phyloP scores from a whole-genome alignment of 2,329 filamentous ascomycete species.

The Ascosphaera apis region DNA sequence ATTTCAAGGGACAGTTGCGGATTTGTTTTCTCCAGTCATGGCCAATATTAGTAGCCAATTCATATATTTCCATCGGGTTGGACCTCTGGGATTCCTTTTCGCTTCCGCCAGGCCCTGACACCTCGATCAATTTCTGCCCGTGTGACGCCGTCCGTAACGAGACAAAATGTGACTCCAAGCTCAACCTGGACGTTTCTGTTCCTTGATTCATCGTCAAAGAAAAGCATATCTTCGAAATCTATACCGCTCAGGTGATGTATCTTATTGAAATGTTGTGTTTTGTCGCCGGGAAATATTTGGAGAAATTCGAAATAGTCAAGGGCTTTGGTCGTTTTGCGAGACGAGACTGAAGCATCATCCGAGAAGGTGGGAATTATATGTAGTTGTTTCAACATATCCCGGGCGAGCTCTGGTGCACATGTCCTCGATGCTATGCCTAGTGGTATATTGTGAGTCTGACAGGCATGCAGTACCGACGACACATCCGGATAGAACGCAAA shows the following conservation, averaged over 20 bases:
- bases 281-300: constrained; percentile 49
- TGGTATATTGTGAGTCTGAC: constrained; percentile 29
- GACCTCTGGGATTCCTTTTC: constrained; percentile 27
- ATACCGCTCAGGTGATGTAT: constrained; percentile 50
- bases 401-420: constrained; percentile 51
- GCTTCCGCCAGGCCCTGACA: constrained; percentile 56
- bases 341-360: constrained; percentile 15
- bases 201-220: constrained; percentile 79
- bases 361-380: constrained; percentile 29
- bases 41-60: no score
- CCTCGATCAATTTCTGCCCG: constrained; percentile 58
- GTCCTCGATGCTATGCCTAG: constrained; percentile 66
- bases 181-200: constrained; percentile 57
- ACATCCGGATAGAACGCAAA: constrained; percentile 52
- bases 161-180: constrained; percentile 61
- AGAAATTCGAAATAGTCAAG: constrained; percentile 32
- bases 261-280: constrained; percentile 63
- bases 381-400: constrained; percentile 57
- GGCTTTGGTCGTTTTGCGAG: constrained; percentile 25
- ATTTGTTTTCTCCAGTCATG: no score
- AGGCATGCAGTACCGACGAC: constrained; percentile 40
- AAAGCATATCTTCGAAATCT: constrained; percentile 64
- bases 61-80: background rate
- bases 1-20: no score
- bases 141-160: constrained; percentile 59